Evolutionary conservation across 768 basidiomycete species (phyloP).

Genomic region (Omphalotus guepiniiformis): DNA sequence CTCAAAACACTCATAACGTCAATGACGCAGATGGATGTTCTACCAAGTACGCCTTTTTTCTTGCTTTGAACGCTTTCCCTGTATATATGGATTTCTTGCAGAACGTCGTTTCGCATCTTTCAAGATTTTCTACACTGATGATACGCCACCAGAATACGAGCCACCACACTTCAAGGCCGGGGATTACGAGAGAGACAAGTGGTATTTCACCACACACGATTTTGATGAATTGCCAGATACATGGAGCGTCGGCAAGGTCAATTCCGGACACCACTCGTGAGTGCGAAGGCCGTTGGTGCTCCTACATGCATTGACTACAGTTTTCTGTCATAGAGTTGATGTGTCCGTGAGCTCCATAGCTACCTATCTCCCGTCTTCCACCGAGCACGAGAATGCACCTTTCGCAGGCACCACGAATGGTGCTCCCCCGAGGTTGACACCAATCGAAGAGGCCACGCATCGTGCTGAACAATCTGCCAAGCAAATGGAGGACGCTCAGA

Average conservation of each 20-base stretch:
- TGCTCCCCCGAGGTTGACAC: constrained; percentile 40
- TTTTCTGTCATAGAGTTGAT: constrained; percentile 46
- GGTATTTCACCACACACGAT: constrained; percentile 79
- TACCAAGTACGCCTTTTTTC: constrained; percentile 56
- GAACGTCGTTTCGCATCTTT: constrained; percentile 85
- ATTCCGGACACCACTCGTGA: constrained; percentile 74
- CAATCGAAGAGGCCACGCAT: constrained; percentile 51
- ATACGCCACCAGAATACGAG: constrained; percentile 79
- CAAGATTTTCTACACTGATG: constrained; percentile 80
- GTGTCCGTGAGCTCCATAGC: constrained; percentile 71
- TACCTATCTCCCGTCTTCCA: constrained; percentile 62
- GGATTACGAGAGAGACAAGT: constrained; percentile 67
- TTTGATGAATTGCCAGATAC: constrained; percentile 70
- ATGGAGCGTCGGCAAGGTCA: constrained; percentile 60
- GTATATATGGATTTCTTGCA: constrained; percentile 21
- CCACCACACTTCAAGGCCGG: constrained; percentile 76
- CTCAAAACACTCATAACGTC: constrained; percentile 75
- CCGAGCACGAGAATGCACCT: constrained; percentile 51
- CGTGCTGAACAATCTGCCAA: constrained; percentile 52
- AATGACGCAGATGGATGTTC: constrained; percentile 73
- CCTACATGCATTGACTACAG: background rate
- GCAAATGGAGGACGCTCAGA: constrained; percentile 58
- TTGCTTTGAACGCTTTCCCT: background rate
- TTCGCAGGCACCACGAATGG: constrained; percentile 47
- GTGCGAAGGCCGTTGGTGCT: constrained; percentile 13